phyloP scores from a whole-genome alignment of 2,329 filamentous ascomycete species.

The Canariomyces notabilis region DNA sequence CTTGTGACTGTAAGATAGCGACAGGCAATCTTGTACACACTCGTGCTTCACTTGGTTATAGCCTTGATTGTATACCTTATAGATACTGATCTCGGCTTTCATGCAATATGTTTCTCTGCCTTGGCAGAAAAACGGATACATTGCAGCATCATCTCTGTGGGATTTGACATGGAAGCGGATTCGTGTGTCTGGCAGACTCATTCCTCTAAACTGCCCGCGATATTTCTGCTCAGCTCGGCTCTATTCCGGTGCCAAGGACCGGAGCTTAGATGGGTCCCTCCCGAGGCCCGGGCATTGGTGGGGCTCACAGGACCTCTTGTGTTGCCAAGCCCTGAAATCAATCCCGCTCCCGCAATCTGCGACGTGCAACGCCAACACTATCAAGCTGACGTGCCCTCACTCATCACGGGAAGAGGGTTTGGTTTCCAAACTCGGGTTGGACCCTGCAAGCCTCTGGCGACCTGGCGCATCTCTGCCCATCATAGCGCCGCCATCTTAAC shows the following conservation, averaged over 20 bases:
- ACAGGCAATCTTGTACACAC: too few relatives aligned
- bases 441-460: not conserved
- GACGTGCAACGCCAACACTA: slow-evolving; percentile 3
- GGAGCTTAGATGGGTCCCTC: slow-evolving; percentile 2
- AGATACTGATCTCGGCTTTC: too few relatives aligned
- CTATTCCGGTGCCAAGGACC: slow-evolving; percentile 2
- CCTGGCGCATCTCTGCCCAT: not conserved
- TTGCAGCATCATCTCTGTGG: too few relatives aligned
- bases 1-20: too few relatives aligned
- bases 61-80: too few relatives aligned
- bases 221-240: too few relatives aligned
- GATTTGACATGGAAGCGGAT: too few relatives aligned
- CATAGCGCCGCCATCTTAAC: not conserved
- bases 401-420: not conserved
- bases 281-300: slow-evolving; percentile 10
- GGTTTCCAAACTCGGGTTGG: not conserved
- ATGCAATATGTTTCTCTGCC: too few relatives aligned
- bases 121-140: too few relatives aligned
- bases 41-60: too few relatives aligned
- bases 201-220: too few relatives aligned
- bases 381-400: not conserved
- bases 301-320: slow-evolving; percentile 1
- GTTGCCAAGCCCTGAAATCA: slow-evolving; percentile 11
- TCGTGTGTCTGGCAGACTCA: too few relatives aligned
- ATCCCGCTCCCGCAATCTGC: slow-evolving; percentile 12